These are phyloP conservation scores for Catunica adiposa DNA, from an alignment of 2,329 filamentous ascomycete species.

Conservation along the genomic window DNA sequence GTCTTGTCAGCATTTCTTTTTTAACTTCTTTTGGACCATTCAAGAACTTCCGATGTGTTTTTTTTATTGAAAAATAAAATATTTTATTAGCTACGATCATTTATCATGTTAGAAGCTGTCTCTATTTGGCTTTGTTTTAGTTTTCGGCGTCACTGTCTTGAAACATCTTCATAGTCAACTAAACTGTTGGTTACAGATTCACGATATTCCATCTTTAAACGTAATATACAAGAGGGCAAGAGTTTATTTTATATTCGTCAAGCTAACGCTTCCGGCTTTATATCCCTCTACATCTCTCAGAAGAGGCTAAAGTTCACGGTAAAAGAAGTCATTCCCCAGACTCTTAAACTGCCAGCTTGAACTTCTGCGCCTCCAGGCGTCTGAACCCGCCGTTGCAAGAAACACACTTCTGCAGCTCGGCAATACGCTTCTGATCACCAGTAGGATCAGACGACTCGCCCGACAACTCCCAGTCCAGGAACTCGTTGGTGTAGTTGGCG, in stretches of 20 bases:
- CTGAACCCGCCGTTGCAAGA: conserved; percentile 48
- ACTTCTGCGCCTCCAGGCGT: conserved; percentile 22
- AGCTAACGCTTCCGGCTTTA: not conserved
- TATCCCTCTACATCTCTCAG: not conserved
- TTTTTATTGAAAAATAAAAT: not conserved
- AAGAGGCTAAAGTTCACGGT: not conserved
- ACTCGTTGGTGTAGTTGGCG: conserved; percentile 62
- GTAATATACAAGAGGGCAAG: not conserved
- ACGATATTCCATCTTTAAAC: not conserved
- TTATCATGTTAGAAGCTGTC: no score
- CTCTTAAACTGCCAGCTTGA: not conserved
- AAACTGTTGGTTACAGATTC: not conserved
- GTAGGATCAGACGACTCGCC: conserved; percentile 48
- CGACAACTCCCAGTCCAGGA: conserved; percentile 48
- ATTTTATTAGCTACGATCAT: not conserved
- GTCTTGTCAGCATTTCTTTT: conserved; percentile 10
- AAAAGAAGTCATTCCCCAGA: not conserved
- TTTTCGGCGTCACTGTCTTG: no score
- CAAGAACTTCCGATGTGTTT: not conserved
- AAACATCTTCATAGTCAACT: not conserved
- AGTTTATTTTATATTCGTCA: not conserved
- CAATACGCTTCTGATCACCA: conserved; percentile 63
- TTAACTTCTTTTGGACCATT: not conserved
- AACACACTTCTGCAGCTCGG: conserved; percentile 48
- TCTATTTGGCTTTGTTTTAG: no score